Evolutionary conservation across 495 filamentous ascomycete species (phyloP).

Genomic region (Lophiotrema nucula): DNA sequence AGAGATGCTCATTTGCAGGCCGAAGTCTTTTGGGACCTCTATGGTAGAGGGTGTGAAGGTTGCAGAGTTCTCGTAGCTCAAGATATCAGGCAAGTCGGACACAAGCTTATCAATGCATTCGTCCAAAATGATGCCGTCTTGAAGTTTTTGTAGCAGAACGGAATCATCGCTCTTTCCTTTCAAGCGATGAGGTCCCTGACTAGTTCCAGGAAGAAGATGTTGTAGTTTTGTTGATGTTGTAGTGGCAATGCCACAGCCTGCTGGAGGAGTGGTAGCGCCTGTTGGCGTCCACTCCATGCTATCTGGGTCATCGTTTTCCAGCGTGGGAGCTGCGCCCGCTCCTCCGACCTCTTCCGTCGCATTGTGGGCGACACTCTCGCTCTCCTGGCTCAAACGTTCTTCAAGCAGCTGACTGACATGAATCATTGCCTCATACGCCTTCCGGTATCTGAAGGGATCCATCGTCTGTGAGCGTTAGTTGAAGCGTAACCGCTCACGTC

Average conservation of each 20-base stretch:
- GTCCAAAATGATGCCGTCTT: constrained; percentile 29
- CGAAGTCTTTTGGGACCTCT: constrained; percentile 35
- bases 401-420: constrained; percentile 26
- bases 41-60: constrained; percentile 33
- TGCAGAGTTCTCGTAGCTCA: constrained; percentile 27
- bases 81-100: constrained; percentile 26
- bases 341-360: background rate
- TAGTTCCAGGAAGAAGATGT: constrained; percentile 10
- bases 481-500: too few species aligned
- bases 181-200: constrained; percentile 4
- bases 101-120: constrained; percentile 34
- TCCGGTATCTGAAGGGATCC: constrained; percentile 31
- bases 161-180: constrained; percentile 10
- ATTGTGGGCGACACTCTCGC: too few species aligned
- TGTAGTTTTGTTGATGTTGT: constrained; percentile 10
- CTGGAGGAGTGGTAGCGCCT: constrained; percentile 11
- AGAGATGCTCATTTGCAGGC: constrained; percentile 33
- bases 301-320: constrained; percentile 27
- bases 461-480: constrained; percentile 13
- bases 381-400: constrained; percentile 13
- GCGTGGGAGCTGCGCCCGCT: background rate
- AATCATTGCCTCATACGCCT: constrained; percentile 33
- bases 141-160: constrained; percentile 25
- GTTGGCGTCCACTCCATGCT: constrained; percentile 35
- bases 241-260: constrained; percentile 15